These are phyloP conservation scores for Malassezia slooffiae DNA, from an alignment of 1,284 basidiomycete genomes.

Conservation along the genomic window DNA sequence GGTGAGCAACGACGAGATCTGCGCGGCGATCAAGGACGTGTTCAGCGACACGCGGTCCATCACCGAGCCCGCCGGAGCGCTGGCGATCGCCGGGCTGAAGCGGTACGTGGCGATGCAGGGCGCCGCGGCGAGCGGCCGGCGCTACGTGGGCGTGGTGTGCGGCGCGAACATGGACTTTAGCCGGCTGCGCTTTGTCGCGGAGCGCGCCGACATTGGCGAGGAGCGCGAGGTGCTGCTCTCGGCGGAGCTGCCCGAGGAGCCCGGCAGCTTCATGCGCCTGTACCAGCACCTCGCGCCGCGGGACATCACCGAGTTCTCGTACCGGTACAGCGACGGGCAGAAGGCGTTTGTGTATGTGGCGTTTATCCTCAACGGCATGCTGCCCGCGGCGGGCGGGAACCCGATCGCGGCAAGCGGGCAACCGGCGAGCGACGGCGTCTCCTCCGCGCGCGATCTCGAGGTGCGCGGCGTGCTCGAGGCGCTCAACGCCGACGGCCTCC, in stretches of 20 bases:
- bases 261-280: slow-evolving; percentile 81
- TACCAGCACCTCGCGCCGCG: slow-evolving; percentile 80
- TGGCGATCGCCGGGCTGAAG: slow-evolving; percentile 84
- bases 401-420: slow-evolving; percentile 9
- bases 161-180: slow-evolving; percentile 99
- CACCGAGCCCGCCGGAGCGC: slow-evolving; percentile 92
- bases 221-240: slow-evolving; percentile 82
- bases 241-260: slow-evolving; percentile 80
- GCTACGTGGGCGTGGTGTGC: slow-evolving; percentile 80
- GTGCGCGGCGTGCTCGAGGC: slow-evolving; percentile 44
- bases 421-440: background rate
- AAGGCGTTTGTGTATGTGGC: slow-evolving; percentile 79
- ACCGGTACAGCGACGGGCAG: slow-evolving; percentile 56
- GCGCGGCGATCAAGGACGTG: slow-evolving; percentile 96
- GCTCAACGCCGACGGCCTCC: slow-evolving; percentile 61
- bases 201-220: slow-evolving; percentile 93
- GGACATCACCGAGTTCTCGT: slow-evolving; percentile 91
- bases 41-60: slow-evolving; percentile 58
- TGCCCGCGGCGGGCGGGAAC: slow-evolving; percentile 9
- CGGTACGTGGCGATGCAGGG: slow-evolving; percentile 71
- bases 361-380: slow-evolving; percentile 58
- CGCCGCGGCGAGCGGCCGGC: slow-evolving; percentile 68
- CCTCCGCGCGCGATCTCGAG: slow-evolving; percentile 15
- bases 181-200: slow-evolving; percentile 85
- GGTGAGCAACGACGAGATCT: slow-evolving; percentile 90